Evolutionary conservation across 2,329 filamentous ascomycete genomes (phyloP), one percentile per base, ranked within the genome.

Genomic region (Xylaria arbuscula): DNA sequence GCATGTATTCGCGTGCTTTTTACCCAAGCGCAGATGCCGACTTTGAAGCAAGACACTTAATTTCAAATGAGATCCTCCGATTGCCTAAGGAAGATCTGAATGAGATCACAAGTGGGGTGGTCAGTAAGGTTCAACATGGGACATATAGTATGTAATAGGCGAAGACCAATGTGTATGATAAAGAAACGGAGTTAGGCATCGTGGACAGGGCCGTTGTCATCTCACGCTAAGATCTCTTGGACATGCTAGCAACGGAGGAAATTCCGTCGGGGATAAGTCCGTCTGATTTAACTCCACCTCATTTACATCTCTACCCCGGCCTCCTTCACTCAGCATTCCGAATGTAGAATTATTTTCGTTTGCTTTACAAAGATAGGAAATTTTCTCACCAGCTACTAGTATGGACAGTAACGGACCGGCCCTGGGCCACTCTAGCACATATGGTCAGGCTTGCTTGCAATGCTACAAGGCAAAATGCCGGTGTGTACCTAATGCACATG

Each of bases 61-160:
- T 80, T 15, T 77, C 80, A 2, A 91, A 91, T 68, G 81, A 83
- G 13, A 68, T 80, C 3, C 78, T 92, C 15, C 85, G 82, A 0
- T 76, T 92, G 73, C 85, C 87, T 0, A 78, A 84, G 67, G 89
- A 91, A 76, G 81, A 84, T 58, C 67, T 90, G 60, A 88, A 91
- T 74, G 83, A 87, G 70, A 78, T 80, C 19, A 91, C 85, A 13
- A 54, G 56, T 38, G 38, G 15, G 7, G 61, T 59, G 40, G 50
- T 68, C 9, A 48, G 51, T 40, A 34, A 36, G 28, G 28, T 57
- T 17, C 24, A 53, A 22, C 34, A 55, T 32, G 58, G 53, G 38
- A 51, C 17, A 28, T 38, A 40, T 55, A 48, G 50, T 62, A 4
- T 53, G 24, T 47, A 59, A 24, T 17, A 53, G 24, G 24, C 15